These are phyloP conservation scores for Tolypocladium album DNA, from an alignment of 2,329 filamentous ascomycete species.

Conservation along the genomic window DNA sequence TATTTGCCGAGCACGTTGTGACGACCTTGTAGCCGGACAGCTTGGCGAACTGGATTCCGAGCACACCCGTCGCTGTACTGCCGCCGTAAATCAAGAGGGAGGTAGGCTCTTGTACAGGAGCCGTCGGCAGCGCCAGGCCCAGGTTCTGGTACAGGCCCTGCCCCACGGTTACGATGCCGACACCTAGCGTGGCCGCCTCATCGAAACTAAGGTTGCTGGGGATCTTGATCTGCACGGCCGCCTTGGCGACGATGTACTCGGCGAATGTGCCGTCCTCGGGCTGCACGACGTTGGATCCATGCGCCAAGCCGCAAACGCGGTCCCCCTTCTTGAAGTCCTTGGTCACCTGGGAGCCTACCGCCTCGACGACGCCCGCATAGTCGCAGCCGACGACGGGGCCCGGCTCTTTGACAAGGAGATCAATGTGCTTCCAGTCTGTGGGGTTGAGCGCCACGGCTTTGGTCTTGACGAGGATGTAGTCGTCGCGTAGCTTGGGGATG, in stretches of 20 bases:
- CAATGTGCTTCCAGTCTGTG: slow-evolving; percentile 21
- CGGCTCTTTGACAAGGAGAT: slow-evolving; percentile 8
- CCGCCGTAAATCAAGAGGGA: slow-evolving; percentile 34
- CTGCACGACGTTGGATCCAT: slow-evolving; percentile 9
- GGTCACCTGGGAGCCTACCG: slow-evolving; percentile 8
- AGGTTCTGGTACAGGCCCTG: slow-evolving; percentile 18
- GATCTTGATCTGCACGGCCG: slow-evolving; percentile 11
- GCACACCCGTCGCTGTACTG: slow-evolving; percentile 28
- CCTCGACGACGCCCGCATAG: slow-evolving; percentile 21
- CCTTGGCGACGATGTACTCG: slow-evolving; percentile 13
- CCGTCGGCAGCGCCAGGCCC: slow-evolving; percentile 12
- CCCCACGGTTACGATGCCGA: slow-evolving; percentile 14
- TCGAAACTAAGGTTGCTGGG: slow-evolving; percentile 13
- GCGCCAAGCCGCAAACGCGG: slow-evolving; percentile 13
- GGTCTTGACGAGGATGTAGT: slow-evolving; percentile 11
- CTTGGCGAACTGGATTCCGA: slow-evolving; percentile 31
- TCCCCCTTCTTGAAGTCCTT: slow-evolving; percentile 11
- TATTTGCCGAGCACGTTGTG: slow-evolving; percentile 29
- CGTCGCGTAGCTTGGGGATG: neutral
- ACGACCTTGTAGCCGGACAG: slow-evolving; percentile 28
- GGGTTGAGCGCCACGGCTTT: slow-evolving; percentile 24
- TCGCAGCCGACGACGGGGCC: slow-evolving; percentile 22
- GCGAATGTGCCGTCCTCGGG: slow-evolving; percentile 17
- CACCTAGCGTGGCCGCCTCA: slow-evolving; percentile 13
- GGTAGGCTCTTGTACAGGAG: slow-evolving; percentile 4